Percentiles rank a stretch among this genome's conserved stretches.
phyloP scores from a whole-genome alignment of 169 alveolate species.

The Plasmodium gallinaceum region DNA sequence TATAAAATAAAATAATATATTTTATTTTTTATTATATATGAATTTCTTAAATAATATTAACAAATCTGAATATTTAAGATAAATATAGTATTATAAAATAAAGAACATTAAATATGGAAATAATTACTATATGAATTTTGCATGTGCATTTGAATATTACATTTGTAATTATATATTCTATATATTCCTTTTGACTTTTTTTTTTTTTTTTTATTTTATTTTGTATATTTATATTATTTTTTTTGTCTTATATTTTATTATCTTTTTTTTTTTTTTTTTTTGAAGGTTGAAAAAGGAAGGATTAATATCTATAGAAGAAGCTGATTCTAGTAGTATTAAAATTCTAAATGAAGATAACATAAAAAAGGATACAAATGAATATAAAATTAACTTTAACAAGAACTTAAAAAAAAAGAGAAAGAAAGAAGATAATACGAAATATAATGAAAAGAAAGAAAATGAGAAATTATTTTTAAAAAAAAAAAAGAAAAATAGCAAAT shows the following conservation, averaged over 20 bases:
- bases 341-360: conserved; percentile 24
- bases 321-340: conserved; percentile 19
- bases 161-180: no score
- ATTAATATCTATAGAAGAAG: conserved; percentile 47
- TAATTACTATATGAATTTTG: no score
- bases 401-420: not conserved
- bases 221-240: not conserved
- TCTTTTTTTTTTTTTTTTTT: not conserved
- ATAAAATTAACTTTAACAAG: not conserved
- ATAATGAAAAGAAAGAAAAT: not conserved
- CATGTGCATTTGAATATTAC: no score
- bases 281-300: conserved; percentile 66
- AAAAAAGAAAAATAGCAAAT: conserved; percentile 23
- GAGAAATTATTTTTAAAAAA: not conserved
- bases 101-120: no score
- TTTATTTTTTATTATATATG: no score
- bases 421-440: not conserved
- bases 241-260: not conserved
- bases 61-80: not conserved
- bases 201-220: no score
- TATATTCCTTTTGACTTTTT: no score
- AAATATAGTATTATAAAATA: no score
- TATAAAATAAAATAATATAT: no score
- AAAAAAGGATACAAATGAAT: not conserved
- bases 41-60: not conserved